A percentile compares a stretch with the other conserved stretches of the same genome.
Evolutionary conservation across 2,329 filamentous ascomycete species (phyloP).

Genomic region (Didymella sp.): DNA sequence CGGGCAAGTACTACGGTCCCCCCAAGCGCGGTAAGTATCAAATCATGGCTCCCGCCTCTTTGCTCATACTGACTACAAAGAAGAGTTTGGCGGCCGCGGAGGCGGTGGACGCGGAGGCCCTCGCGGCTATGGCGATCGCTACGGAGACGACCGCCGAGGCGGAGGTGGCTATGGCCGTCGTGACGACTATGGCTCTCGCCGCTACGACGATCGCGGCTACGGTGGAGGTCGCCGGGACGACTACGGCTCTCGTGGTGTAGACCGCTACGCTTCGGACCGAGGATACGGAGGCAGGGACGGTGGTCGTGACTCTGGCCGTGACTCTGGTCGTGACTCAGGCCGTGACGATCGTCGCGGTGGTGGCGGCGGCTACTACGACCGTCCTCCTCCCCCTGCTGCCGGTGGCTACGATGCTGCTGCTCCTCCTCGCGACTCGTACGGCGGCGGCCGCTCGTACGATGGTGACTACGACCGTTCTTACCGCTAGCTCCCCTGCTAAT

Average conservation of each 20-base stretch:
- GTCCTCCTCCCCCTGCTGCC: conserved; percentile 55
- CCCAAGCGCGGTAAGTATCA: conserved; percentile 85
- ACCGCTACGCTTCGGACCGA: conserved; percentile 68
- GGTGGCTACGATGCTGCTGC: conserved; percentile 44
- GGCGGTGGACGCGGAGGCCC: conserved; percentile 59
- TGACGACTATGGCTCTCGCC: conserved; percentile 56
- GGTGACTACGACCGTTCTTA: conserved; percentile 56
- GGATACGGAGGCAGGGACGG: conserved; percentile 61
- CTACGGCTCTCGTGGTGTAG: conserved; percentile 49
- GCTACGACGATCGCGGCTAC: conserved; percentile 53
- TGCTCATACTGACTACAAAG: conserved; percentile 23
- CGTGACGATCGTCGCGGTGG: conserved; percentile 49
- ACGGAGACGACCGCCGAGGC: conserved; percentile 56
- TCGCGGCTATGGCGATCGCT: conserved; percentile 55
- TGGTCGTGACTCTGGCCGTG: conserved; percentile 54
- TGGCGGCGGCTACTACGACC: conserved; percentile 63
- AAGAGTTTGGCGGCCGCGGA: conserved; percentile 56
- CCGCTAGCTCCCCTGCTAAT: conserved; percentile 44
- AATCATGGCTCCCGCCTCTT: neutral
- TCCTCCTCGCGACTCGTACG: conserved; percentile 49
- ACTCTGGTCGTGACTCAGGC: conserved; percentile 50
- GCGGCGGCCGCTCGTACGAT: conserved; percentile 50
- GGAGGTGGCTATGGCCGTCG: conserved; percentile 54
- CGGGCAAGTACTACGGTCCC: conserved; percentile 98
- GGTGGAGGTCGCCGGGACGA: conserved; percentile 64